Evolutionary conservation across 176 grass and related monocot species (phyloP), one percentile per base, ranked within the genome.

Genomic region (Poa pratensis): DNA sequence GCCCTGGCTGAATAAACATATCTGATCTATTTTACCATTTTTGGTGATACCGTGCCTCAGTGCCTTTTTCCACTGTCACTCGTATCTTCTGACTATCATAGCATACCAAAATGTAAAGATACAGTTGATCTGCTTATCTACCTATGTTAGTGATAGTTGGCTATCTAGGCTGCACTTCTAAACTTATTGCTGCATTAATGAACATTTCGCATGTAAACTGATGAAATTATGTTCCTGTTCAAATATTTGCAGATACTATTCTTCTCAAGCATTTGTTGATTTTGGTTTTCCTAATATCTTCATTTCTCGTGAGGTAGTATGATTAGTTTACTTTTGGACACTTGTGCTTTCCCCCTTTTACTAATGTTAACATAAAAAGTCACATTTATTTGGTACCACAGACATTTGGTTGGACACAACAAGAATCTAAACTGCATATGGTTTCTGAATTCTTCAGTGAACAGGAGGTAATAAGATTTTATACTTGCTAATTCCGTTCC

Each of bases 301-400:
- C 83, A 94, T 98, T 86, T 98, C 96, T 85, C 93, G 93, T 65
- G 96, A 98, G 93, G 96, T 98, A 98, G 96, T 98, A 98, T 87
- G 64, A 2, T 90, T 55, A 32, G 28, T 83, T 73, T 66, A 62
- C 24, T 50, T 49, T 54, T 77, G 28, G 30, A 76, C 3, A 65
- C 3, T 13, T 60, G 7, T 51, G 28, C 12, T 73, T 53, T 69
- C 46, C 8, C 11, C 67, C 53, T 3, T 66, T 83, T 78, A 2
- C 16, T 42, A 18, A 30, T 49, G 32, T 62, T 77, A 54, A 72
- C 79, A 42, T 45, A 61, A 43, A 43, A 43, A 66, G 48, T 5
- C 17, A 69, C 62, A 13, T 49, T 84, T 27, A 64, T 78, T 85
- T 86, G 60, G 86, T 84, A 53, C 35, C 69, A 80, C 63, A 98